A percentile compares a stretch with the other conserved stretches of the same genome.
phyloP scores from a whole-genome alignment of 1,139 yeast species.

The Blastobotrys raffinosifermentans region DNA sequence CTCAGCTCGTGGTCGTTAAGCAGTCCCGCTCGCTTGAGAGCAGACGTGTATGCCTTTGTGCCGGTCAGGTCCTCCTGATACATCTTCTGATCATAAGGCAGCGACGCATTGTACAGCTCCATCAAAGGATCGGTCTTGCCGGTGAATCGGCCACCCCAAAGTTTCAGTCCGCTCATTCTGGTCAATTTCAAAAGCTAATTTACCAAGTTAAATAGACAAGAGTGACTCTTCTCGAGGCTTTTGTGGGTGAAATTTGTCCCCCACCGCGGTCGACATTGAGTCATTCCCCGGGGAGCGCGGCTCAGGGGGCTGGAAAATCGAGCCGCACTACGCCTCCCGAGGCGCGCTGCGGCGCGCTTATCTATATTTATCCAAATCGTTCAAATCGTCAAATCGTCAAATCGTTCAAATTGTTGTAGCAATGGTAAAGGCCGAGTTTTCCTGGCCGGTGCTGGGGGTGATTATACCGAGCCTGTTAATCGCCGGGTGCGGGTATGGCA shows the following conservation, averaged over 20 bases:
- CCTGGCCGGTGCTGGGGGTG: slow-evolving; percentile 29
- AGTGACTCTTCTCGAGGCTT: slow-evolving; percentile 1
- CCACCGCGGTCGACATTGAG: too few relatives aligned
- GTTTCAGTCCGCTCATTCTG: slow-evolving; percentile 43
- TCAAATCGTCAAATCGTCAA: neutral
- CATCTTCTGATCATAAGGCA: slow-evolving; percentile 94
- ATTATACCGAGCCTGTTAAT: slow-evolving; percentile 61
- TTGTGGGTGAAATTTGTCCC: neutral
- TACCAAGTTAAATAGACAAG: too few relatives aligned
- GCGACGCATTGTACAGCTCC: slow-evolving; percentile 94
- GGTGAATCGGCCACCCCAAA: slow-evolving; percentile 99
- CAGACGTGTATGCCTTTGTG: slow-evolving; percentile 86
- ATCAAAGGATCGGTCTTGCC: slow-evolving; percentile 93
- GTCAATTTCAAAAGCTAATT: slow-evolving; percentile 4
- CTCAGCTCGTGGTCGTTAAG: slow-evolving; percentile 62
- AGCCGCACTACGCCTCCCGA: too few relatives aligned
- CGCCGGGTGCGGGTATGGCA: slow-evolving; percentile 54
- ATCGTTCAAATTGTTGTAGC: neutral
- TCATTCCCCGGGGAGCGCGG: too few relatives aligned
- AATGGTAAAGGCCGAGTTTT: slow-evolving; percentile 15
- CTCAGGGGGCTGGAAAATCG: too few relatives aligned
- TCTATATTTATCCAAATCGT: neutral
- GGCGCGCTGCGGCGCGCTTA: too few relatives aligned
- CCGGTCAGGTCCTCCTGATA: slow-evolving; percentile 91
- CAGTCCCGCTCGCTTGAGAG: slow-evolving; percentile 71